These are phyloP conservation scores for Colletotrichum sp. DNA, from an alignment of 2,329 filamentous ascomycete genomes.

Conservation along the genomic window DNA sequence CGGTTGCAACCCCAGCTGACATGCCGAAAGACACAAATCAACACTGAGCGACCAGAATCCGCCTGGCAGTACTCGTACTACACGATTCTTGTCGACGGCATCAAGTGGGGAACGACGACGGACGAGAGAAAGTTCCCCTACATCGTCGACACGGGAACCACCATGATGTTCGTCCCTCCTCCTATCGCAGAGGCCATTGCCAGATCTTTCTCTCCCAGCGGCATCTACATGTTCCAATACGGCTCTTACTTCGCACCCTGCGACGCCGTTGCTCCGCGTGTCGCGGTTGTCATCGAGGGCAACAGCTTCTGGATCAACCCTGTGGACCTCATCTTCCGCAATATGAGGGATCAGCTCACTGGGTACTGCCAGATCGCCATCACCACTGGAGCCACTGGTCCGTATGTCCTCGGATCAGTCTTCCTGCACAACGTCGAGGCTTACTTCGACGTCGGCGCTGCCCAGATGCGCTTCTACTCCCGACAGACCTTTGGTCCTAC, in stretches of 20 bases:
- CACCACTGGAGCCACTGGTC: conserved; percentile 46
- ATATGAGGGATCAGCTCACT: conserved; percentile 47
- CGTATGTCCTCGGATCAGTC: conserved; percentile 54
- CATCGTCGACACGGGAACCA: conserved; percentile 59
- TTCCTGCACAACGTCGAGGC: conserved; percentile 57
- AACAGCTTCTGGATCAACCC: conserved; percentile 53
- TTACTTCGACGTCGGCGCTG: conserved; percentile 52
- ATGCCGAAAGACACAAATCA: conserved; percentile 47
- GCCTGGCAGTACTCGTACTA: conserved; percentile 56
- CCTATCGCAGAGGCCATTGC: conserved; percentile 56
- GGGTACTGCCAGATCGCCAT: conserved; percentile 55
- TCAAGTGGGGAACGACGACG: conserved; percentile 46
- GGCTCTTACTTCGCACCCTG: conserved; percentile 55
- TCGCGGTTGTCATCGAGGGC: conserved; percentile 50
- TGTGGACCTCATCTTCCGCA: conserved; percentile 50
- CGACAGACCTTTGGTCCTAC: conserved; percentile 18
- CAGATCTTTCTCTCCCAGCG: conserved; percentile 48
- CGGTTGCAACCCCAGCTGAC: neutral
- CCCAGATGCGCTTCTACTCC: conserved; percentile 49
- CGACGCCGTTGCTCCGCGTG: conserved; percentile 47
- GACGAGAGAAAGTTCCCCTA: conserved; percentile 50
- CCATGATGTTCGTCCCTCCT: conserved; percentile 54
- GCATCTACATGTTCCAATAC: conserved; percentile 51
- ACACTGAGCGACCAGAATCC: conserved; percentile 37
- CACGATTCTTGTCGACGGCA: conserved; percentile 55